Percentiles rank a stretch among this genome's conserved stretches.
phyloP scores from a whole-genome alignment of 1,284 basidiomycete species.

The Marasmius fiardii region DNA sequence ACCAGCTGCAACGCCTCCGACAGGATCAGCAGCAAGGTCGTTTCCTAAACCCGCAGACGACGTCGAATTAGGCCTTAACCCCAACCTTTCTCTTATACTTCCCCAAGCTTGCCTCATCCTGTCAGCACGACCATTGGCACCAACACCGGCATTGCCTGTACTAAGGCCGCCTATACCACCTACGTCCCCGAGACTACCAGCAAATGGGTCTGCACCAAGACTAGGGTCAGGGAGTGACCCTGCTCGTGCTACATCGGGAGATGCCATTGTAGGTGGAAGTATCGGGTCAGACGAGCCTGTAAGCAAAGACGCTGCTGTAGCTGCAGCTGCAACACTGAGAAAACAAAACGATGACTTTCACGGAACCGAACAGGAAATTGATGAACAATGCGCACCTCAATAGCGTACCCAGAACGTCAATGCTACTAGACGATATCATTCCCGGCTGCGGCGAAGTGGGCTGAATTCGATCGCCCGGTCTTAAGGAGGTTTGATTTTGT shows the following conservation, averaged over 20 bases:
- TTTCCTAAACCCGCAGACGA: slow-evolving; percentile 11
- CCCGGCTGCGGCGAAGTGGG: slow-evolving; percentile 6
- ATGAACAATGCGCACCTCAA: slow-evolving; percentile 48
- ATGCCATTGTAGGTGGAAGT: slow-evolving; percentile 47
- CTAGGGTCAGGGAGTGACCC: slow-evolving; percentile 12
- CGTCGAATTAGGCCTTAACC: slow-evolving; percentile 31
- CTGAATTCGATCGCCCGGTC: slow-evolving; percentile 17
- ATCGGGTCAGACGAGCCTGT: slow-evolving; percentile 60
- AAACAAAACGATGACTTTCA: slow-evolving; percentile 13
- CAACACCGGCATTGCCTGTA: slow-evolving; percentile 13
- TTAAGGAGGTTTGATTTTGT: not conserved
- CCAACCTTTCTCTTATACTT: slow-evolving; percentile 61
- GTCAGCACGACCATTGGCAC: slow-evolving; percentile 23
- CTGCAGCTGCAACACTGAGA: slow-evolving; percentile 71
- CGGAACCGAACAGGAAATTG: not conserved
- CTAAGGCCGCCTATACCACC: slow-evolving; percentile 1
- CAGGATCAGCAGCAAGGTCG: not conserved
- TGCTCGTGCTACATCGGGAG: slow-evolving; percentile 15
- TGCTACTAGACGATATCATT: slow-evolving; percentile 62
- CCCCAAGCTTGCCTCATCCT: slow-evolving; percentile 61
- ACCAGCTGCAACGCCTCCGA: not conserved
- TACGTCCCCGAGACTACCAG: too few relatives aligned
- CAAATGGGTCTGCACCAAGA: not conserved
- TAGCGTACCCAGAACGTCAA: slow-evolving; percentile 78
- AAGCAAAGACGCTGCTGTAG: slow-evolving; percentile 71